Base-by-base conservation (phyloP, 306 rosid species). In the Prinsepia uniflora region DNA sequence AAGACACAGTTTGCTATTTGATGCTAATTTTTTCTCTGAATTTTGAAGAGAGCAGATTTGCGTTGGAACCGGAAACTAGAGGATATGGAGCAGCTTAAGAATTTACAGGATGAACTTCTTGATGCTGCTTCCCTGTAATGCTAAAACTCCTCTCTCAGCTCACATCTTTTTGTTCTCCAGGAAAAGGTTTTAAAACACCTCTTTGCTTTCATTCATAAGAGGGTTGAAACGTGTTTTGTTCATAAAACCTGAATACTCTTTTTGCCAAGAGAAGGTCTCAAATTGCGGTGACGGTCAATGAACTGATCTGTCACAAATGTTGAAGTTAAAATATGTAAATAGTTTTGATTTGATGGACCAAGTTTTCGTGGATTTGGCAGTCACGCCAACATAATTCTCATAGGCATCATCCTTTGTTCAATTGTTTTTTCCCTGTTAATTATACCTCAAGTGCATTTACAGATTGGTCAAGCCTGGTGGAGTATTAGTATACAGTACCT, bases 401-500 rank as follows among this genome's bases (percentile, higher is more conserved):
- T 30, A 30, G 1, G 3, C 36, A 30, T 30, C 2, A 30, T 2
- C 36, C 6, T 22, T 66, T 4, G 17, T 14, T 40, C 39, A 36
- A 49, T 2, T 43, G 4, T 18, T n/a, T n/a, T 13, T 30, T 65
- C 8, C 22, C 8, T 0, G 67, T 11, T 42, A n/a, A 9, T 13
- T 17, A 70, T 63, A 57, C 10, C 50, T 8, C 10, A 10, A 12
- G 5, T 89, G 76, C 77, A 39, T 45, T 24, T 75, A 71, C 71
- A 91, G 97, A 82, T 89, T 91, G 83, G 91, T 91, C 68, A 89
- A 89, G 65, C 87, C 91, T 9, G 91, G 97, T 30, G 97, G 97
- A 67, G 81, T 89, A 52, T 76, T 91, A 56, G 81, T 89, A 57
- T 91, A 91, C 72, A 89, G 97, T 75, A 89, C 97, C 50, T 91